Evolutionary conservation across 2,329 filamentous ascomycete species (phyloP).

Genomic region (Nigrospora osmanthi): DNA sequence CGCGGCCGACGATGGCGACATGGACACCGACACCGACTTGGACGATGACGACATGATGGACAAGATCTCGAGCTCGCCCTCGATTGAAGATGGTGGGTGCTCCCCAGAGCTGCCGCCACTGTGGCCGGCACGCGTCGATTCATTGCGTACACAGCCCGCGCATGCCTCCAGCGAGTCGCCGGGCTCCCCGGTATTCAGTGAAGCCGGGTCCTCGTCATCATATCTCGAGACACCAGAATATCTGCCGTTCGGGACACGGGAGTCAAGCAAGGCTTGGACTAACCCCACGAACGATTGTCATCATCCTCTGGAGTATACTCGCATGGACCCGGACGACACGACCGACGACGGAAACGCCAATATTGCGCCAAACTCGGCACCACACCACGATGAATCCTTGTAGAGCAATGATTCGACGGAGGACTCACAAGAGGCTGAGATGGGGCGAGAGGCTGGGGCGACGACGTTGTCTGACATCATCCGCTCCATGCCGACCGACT

Average conservation of each 20-base stretch:
- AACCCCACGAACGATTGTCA: slow-evolving; percentile 22
- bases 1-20: slow-evolving; percentile 51
- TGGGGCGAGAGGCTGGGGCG: no score
- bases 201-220: slow-evolving; percentile 32
- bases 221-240: slow-evolving; percentile 29
- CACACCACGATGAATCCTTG: no score
- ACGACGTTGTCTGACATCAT: no score
- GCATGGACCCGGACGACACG: not conserved
- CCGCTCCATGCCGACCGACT: no score
- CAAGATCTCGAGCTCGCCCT: slow-evolving; percentile 96
- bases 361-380: no score
- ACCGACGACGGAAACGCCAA: no score
- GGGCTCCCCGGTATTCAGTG: slow-evolving; percentile 20
- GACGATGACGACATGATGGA: slow-evolving; percentile 95
- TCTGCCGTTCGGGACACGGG: slow-evolving; percentile 14
- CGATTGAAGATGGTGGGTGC: slow-evolving; percentile 97
- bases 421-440: no score
- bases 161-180: slow-evolving; percentile 11
- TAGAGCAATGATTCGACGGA: no score
- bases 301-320: slow-evolving; percentile 39
- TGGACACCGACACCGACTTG: slow-evolving; percentile 59
- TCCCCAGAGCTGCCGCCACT: slow-evolving; percentile 28
- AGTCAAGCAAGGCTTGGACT: slow-evolving; percentile 25
- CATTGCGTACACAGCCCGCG: slow-evolving; percentile 24
- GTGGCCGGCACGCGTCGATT: slow-evolving; percentile 37